Evolutionary conservation across 1,139 yeast genomes (phyloP).

Genomic region (Pichia norvegensis): DNA sequence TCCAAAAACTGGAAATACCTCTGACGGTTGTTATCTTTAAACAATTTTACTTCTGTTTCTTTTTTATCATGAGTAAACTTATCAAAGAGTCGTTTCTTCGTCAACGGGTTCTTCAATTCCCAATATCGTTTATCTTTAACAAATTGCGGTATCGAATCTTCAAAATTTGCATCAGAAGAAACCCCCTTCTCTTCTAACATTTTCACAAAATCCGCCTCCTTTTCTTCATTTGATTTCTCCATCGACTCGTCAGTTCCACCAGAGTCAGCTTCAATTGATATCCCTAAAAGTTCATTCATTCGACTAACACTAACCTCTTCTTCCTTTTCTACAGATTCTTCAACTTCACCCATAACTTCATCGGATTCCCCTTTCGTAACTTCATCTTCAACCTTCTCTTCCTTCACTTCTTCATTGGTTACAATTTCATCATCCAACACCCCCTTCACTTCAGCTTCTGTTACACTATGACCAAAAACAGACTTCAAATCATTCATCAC

Average conservation of each 20-base stretch:
- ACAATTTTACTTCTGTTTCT: slow-evolving; percentile 45
- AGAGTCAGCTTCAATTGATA: background rate
- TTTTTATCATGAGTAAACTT: slow-evolving; percentile 50
- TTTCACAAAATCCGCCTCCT: slow-evolving; percentile 38
- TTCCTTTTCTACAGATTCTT: no score
- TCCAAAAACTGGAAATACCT: slow-evolving; percentile 47
- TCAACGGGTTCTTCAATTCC: slow-evolving; percentile 54
- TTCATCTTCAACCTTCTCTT: background rate
- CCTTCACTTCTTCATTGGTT: background rate
- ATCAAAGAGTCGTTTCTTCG: slow-evolving; percentile 58
- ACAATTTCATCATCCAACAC: background rate
- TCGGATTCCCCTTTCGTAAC: background rate
- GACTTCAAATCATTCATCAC: slow-evolving; percentile 15
- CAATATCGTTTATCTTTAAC: slow-evolving; percentile 62
- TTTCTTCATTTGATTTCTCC: background rate
- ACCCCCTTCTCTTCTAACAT: slow-evolving; percentile 49
- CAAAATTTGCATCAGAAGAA: slow-evolving; percentile 73
- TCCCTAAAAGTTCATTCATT: slow-evolving; percentile 4
- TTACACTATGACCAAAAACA: slow-evolving; percentile 6
- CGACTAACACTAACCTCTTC: background rate
- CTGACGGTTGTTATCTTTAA: slow-evolving; percentile 47
- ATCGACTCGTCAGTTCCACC: background rate
- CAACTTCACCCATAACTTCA: background rate
- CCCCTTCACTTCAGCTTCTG: slow-evolving; percentile 12
- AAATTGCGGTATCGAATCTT: slow-evolving; percentile 52